phyloP scores from a whole-genome alignment of 495 filamentous ascomycete species.

The Annulohypoxylon stygium region DNA sequence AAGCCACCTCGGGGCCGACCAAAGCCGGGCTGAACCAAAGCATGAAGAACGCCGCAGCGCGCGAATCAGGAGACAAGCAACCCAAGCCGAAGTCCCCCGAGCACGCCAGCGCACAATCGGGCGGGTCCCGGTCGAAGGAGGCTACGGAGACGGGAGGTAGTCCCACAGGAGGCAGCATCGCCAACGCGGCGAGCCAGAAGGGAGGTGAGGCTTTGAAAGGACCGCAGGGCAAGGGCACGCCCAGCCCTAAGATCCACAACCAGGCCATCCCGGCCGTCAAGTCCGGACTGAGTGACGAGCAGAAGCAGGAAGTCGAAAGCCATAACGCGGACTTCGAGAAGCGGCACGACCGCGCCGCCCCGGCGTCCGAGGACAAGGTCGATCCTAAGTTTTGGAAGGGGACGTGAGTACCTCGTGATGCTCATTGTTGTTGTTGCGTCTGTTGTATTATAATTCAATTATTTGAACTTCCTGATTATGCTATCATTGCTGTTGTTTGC shows the following conservation, averaged over 20 bases:
- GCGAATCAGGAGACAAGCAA: slow-evolving; percentile 37
- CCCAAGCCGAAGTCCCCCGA: slow-evolving; percentile 47
- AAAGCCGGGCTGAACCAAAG: slow-evolving; percentile 45
- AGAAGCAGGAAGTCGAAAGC: slow-evolving; percentile 64
- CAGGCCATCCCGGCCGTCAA: slow-evolving; percentile 52
- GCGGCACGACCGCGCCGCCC: slow-evolving; percentile 58
- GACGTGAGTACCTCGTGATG: slow-evolving; percentile 41
- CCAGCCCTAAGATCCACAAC: slow-evolving; percentile 63
- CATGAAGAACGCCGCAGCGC: slow-evolving; percentile 43
- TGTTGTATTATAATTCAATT: neutral
- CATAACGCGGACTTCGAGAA: slow-evolving; percentile 66
- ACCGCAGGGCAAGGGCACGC: slow-evolving; percentile 53
- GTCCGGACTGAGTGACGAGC: slow-evolving; percentile 57
- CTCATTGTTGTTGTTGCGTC: neutral
- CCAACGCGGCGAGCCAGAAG: slow-evolving; percentile 52
- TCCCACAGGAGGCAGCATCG: slow-evolving; percentile 49
- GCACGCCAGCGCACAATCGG: slow-evolving; percentile 57
- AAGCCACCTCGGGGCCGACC: slow-evolving; percentile 42
- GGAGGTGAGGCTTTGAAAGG: slow-evolving; percentile 59
- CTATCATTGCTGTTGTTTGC: neutral
- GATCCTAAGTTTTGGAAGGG: slow-evolving; percentile 63
- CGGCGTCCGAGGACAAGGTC: slow-evolving; percentile 61
- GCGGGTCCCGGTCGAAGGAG: slow-evolving; percentile 61
- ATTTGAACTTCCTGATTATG: neutral
- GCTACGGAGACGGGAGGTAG: slow-evolving; percentile 54